phyloP scores from a whole-genome alignment of 225 moss, liverwort and hornwort genomes.

The Pleurozium schreberi region DNA sequence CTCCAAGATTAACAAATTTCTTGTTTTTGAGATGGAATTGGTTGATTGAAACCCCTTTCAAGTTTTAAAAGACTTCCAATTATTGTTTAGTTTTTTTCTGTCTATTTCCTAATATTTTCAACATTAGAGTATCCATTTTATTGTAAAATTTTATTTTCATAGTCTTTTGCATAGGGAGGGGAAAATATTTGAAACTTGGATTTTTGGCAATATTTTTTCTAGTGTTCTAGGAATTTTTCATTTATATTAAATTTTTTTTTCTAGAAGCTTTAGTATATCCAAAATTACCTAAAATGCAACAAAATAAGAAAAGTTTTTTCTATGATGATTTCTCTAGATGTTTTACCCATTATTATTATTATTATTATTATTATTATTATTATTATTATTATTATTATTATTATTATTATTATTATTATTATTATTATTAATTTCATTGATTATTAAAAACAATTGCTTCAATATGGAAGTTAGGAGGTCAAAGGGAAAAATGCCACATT shows the following conservation, averaged over 20 bases:
- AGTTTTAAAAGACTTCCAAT: neutral
- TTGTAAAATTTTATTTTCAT: neutral
- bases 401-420: too few species aligned
- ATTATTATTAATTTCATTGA: too few species aligned
- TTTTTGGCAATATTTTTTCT: neutral
- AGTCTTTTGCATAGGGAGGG: neutral
- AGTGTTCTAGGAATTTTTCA: rapidly evolving
- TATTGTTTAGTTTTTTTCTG: too few species aligned
- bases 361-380: too few species aligned
- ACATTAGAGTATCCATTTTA: neutral
- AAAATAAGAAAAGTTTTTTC: neutral
- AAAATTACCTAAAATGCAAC: neutral
- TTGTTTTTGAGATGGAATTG: neutral
- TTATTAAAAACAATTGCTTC: too few species aligned
- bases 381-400: too few species aligned
- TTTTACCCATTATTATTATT: too few species aligned
- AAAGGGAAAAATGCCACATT: too few species aligned
- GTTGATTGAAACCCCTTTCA: neutral
- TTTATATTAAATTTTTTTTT: rapidly evolving
- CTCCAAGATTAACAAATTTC: neutral
- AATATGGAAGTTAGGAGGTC: too few species aligned
- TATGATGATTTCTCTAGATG: neutral
- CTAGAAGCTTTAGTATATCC: neutral
- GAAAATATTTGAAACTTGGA: neutral
- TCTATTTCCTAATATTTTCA: neutral